phyloP scores from a whole-genome alignment of 1,284 basidiomycete genomes.

The Trichosporon asahii region DNA sequence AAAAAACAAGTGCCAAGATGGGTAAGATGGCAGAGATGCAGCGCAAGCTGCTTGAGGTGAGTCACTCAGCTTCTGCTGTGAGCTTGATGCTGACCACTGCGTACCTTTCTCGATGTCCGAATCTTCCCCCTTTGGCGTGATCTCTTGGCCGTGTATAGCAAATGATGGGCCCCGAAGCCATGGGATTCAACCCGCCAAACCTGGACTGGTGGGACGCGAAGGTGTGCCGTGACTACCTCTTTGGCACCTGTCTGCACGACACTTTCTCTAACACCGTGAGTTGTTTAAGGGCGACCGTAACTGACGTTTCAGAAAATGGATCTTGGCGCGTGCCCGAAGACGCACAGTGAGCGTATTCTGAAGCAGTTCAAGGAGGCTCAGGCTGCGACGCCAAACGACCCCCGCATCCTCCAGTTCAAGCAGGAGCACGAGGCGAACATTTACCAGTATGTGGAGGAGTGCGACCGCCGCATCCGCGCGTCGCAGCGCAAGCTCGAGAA shows the following conservation, averaged over 20 bases:
- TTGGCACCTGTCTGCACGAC: constrained; percentile 95
- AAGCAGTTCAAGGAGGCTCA: constrained; percentile 82
- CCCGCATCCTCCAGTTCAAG: constrained; percentile 77
- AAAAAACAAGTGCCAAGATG: constrained; percentile 35
- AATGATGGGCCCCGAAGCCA: constrained; percentile 99
- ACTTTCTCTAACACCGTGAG: constrained; percentile 97
- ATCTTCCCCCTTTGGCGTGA: not conserved
- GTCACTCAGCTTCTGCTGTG: constrained; percentile 10
- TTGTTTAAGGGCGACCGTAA: constrained; percentile 24
- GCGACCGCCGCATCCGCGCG: constrained; percentile 89
- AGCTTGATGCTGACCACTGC: not conserved
- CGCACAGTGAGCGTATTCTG: constrained; percentile 89
- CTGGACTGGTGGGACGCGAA: constrained; percentile 94
- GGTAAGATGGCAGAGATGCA: constrained; percentile 53
- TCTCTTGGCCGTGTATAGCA: constrained; percentile 58
- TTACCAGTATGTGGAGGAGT: constrained; percentile 93
- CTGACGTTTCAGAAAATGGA: constrained; percentile 86
- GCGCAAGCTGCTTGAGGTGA: constrained; percentile 53
- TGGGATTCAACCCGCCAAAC: constrained; percentile 89
- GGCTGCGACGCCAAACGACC: constrained; percentile 69
- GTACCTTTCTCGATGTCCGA: not conserved
- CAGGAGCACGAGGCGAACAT: constrained; percentile 95
- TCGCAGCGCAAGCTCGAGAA: constrained; percentile 95
- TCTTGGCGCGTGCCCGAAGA: constrained; percentile 93
- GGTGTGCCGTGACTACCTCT: constrained; percentile 98